Conservation (phyloP, 768 basidiomycete species). For the Trametes gibbosa region DNA sequence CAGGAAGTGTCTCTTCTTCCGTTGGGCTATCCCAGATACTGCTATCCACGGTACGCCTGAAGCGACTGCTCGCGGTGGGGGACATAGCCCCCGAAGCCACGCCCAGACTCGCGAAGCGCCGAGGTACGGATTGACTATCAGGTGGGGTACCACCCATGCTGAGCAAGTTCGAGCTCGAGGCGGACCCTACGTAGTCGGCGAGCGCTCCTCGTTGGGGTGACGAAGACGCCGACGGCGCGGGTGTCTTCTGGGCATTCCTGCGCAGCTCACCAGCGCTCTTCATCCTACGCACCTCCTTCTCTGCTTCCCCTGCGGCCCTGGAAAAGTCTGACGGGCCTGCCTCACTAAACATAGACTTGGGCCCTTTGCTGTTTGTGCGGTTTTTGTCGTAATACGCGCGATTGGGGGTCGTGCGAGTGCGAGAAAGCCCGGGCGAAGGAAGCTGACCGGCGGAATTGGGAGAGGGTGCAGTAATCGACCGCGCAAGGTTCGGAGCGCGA, state of each 20-base stretch:
- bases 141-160: constrained; percentile 35
- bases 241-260: constrained; percentile 34
- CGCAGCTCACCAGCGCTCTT: constrained; percentile 84
- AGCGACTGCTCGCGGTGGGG: constrained; percentile 35
- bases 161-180: constrained; percentile 67
- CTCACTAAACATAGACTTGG: constrained; percentile 18
- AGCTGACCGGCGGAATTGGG: constrained; percentile 19
- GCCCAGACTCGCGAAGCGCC: constrained; percentile 70
- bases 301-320: constrained; percentile 22
- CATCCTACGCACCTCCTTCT: constrained; percentile 75
- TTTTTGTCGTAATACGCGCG: constrained; percentile 33
- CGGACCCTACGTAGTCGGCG: constrained; percentile 56
- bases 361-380: constrained; percentile 23
- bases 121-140: constrained; percentile 32
- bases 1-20: constrained; percentile 22
- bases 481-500: constrained; percentile 51
- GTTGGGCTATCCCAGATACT: constrained; percentile 50
- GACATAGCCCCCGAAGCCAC: constrained; percentile 41
- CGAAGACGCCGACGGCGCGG: constrained; percentile 30
- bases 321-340: constrained; percentile 16
- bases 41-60: constrained; percentile 40
- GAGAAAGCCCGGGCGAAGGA: constrained; percentile 46
- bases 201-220: constrained; percentile 41
- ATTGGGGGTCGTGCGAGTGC: constrained; percentile 77
- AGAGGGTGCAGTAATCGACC: constrained; percentile 44